phyloP scores from a whole-genome alignment of 345 rosid species.

The Syzygium aromaticum region DNA sequence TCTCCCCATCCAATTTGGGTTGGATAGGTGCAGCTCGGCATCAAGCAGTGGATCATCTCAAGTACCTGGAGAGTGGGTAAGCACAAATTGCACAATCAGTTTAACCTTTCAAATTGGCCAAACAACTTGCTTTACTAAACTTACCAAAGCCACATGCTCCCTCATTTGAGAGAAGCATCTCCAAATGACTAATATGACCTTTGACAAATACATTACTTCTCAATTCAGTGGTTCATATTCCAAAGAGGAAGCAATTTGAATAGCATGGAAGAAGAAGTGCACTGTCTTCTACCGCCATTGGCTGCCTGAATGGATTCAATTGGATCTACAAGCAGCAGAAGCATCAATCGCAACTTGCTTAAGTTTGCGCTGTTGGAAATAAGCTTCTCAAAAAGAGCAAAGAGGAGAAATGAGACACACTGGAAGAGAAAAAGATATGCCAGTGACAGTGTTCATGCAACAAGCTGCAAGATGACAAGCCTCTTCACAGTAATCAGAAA shows the following conservation, averaged over 20 bases:
- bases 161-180: neutral
- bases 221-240: constrained; percentile 16
- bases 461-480: constrained; percentile 79
- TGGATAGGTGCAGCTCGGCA: neutral
- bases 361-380: neutral
- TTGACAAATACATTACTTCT: neutral
- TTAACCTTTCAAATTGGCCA: neutral
- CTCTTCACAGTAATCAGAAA: constrained; percentile 95
- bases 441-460: constrained; percentile 45
- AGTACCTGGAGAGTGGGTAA: neutral
- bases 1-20: neutral
- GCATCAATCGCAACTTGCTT: neutral
- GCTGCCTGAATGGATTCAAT: constrained; percentile 94
- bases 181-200: neutral
- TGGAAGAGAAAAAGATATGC: constrained; percentile 46
- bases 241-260: constrained; percentile 88
- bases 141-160: neutral
- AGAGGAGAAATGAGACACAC: constrained; percentile 11
- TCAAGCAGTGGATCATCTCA: neutral
- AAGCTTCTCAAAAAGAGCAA: neutral
- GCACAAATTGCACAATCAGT: neutral
- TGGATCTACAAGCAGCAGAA: constrained; percentile 44
- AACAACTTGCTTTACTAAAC: neutral
- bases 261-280: constrained; percentile 76
- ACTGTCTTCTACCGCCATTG: constrained; percentile 68